Evolutionary conservation across 1,284 basidiomycete species (phyloP), one percentile per base, ranked within the genome.

Genomic region (Boletus semigastroideus): DNA sequence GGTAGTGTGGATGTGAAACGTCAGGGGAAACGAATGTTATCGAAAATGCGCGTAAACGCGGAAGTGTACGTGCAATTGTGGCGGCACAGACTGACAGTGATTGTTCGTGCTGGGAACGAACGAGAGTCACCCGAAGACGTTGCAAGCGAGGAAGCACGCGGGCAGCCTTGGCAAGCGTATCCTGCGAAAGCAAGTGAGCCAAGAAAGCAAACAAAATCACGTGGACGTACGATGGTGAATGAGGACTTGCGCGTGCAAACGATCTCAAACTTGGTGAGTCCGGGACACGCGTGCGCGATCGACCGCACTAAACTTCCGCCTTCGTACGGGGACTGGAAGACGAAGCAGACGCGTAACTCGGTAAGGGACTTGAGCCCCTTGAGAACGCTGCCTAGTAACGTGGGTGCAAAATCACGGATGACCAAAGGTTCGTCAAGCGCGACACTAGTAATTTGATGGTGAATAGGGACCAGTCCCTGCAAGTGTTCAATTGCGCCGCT

Each of bases 261-360:
- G 41, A 89, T 68, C 55, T 85, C 79, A 8, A 89, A 73, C 58
- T 82, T 77, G 30, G 72, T 74, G 37, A 89, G 72, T 48, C 77
- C 74, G 13, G 86, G 86, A 59, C 85, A 87, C 2, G 82, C 77
- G 14, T 78, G 68, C 41, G 81, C 79, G 52, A 89, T 76, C 5
- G 83, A 80, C 43, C 83, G 79, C 41, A 89, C 72, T 47, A 87
- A 71, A 56, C 81, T 82, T 31, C 80, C 82, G 60, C 84, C 83
- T 59, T 89, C 86, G 59, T 87, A 87, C 58, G 83, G 82, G 5
- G 84, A 84, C 58, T 87, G 83, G 43, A 88, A 75, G 38, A 78
- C 76, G 62, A 88, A 88, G 16, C 79, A 73, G 45, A 88, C 78
- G 49, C 76, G 80, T 50, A 89, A 72, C 34, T 79, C 75, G 17